These are phyloP conservation scores for Arabidopsis suecica DNA, from an alignment of 345 rosid genomes.

Conservation along the genomic window DNA sequence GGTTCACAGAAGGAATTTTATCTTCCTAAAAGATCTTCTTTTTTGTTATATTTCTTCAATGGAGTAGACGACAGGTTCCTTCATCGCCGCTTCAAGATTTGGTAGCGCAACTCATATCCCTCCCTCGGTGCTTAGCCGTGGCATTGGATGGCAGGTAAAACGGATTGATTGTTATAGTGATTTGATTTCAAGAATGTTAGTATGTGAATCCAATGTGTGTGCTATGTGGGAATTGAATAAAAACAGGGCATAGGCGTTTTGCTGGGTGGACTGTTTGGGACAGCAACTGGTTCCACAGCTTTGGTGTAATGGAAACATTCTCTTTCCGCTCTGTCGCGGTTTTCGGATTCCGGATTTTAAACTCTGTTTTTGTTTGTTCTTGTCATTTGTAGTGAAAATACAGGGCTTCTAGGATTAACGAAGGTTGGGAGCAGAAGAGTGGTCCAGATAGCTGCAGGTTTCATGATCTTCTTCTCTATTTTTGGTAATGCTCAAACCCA, in stretches of 20 bases:
- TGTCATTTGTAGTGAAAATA: constrained; percentile 69
- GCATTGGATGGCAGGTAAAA: constrained; percentile 80
- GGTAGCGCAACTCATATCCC: constrained; percentile 87
- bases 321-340: background rate
- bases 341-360: background rate
- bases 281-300: constrained; percentile 71
- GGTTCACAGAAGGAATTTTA: background rate
- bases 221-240: background rate
- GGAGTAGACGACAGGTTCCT: constrained; percentile 76
- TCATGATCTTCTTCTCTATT: constrained; percentile 92
- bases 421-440: constrained; percentile 89
- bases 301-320: constrained; percentile 60
- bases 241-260: constrained; percentile 72
- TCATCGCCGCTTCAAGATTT: constrained; percentile 77
- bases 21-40: background rate
- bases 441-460: constrained; percentile 71
- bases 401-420: constrained; percentile 87
- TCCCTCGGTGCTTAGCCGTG: constrained; percentile 80
- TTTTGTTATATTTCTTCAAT: constrained; percentile 11
- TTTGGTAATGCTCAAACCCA: constrained; percentile 52
- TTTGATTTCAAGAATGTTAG: constrained; percentile 10
- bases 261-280: constrained; percentile 69
- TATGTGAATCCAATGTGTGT: constrained; percentile 13
- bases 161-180: constrained; percentile 8
- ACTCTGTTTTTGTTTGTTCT: constrained; percentile 14